Evolutionary conservation across 2,329 filamentous ascomycete genomes (phyloP), one percentile per base, ranked within the genome.

Genomic region (Aureobasidium sp.): DNA sequence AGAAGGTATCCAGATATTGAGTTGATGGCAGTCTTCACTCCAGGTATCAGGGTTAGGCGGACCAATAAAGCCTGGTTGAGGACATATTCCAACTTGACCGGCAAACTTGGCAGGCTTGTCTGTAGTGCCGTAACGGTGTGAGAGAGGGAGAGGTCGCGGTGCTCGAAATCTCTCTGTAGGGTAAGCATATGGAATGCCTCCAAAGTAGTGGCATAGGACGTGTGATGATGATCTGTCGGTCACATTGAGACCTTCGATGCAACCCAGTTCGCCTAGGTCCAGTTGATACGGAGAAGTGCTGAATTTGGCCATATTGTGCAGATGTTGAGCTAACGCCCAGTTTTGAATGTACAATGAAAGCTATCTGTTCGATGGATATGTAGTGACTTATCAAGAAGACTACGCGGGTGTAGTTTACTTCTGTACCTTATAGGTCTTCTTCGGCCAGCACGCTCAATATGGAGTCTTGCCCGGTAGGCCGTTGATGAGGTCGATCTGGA

Each of bases 21-120:
- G 72, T 65, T 84, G 80, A 64, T 84, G 74, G 64, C 82, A 84
- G 69, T 85, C 81, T 66, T 85, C 82, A 53, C 77, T 74, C 69
- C 75, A 77, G 5, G 70, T 63, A 1, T 66, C 52, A 8, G 63
- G 64, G n/a, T 68, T 65, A 2, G 59, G 48, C 32, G 60, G 17
- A 39, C 50, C 29, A n/a, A 48, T 41, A 20, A 70, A 69, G 0
- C 68, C 68, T 1, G 79, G 77, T 66, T 85, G 83, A 0, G 83
- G 82, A 69, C 82, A 84, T 2, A 80, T 62, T 0, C 74, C 73
- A 32, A 73, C 71, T 1, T 63, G 72, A 0, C 74, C 73, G 1
- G 74, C 75, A 65, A 77, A 83, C 20, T 69, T 67, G 6, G 78
- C 81, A 0, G 82, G 82, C 51, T 74, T 75, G 3, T 72, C 72